Evolutionary conservation across 768 basidiomycete species (phyloP).

Genomic region (Nidularia pulvinata): DNA sequence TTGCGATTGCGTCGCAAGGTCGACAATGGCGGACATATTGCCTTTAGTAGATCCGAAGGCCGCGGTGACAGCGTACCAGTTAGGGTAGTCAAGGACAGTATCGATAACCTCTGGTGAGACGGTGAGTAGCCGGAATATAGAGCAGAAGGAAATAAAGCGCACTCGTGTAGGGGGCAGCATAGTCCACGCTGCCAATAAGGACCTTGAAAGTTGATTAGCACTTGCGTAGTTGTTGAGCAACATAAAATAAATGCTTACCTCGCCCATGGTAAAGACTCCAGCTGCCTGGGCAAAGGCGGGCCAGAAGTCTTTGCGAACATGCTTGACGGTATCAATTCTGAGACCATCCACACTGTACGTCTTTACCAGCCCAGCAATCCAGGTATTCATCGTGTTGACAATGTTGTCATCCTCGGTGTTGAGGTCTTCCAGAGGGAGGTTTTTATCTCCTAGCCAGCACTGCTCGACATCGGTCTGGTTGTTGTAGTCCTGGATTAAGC

Average conservation of each 20-base stretch:
- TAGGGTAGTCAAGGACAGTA: slow-evolving; percentile 61
- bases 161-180: slow-evolving; percentile 40
- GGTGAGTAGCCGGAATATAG: background rate
- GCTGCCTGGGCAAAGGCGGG: slow-evolving; percentile 57
- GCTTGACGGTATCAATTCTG: slow-evolving; percentile 64
- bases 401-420: slow-evolving; percentile 67
- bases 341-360: slow-evolving; percentile 68
- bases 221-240: background rate
- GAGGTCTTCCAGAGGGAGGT: slow-evolving; percentile 67
- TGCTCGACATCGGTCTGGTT: slow-evolving; percentile 58
- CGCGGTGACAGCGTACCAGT: slow-evolving; percentile 46
- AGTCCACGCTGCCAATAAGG: slow-evolving; percentile 14
- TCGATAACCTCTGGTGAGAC: slow-evolving; percentile 41
- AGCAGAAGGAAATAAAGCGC: background rate
- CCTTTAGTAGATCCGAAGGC: slow-evolving; percentile 54
- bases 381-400: slow-evolving; percentile 49
- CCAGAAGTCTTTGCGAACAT: slow-evolving; percentile 71
- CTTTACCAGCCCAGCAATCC: slow-evolving; percentile 58
- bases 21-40: slow-evolving; percentile 38
- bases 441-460: slow-evolving; percentile 76
- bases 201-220: slow-evolving; percentile 10
- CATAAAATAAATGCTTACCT: slow-evolving; percentile 35
- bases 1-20: slow-evolving; percentile 32
- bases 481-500: slow-evolving; percentile 60
- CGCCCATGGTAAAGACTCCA: slow-evolving; percentile 74